Base-by-base conservation (phyloP, 768 basidiomycete species). In the Podaxis mareebaensis region DNA sequence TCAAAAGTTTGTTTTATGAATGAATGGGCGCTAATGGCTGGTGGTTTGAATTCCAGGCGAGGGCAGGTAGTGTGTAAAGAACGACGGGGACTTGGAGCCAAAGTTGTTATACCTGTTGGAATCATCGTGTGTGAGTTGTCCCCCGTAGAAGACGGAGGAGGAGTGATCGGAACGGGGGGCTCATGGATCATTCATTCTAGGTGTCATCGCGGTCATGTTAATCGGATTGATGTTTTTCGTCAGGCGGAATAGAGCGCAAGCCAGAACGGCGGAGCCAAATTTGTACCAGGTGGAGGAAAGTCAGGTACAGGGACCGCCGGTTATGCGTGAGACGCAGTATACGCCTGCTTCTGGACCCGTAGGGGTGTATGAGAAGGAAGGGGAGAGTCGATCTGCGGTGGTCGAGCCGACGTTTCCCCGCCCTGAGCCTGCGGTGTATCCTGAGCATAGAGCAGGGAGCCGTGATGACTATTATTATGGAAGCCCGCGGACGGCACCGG, bases 221-320 rank as follows among this genome's bases (percentile, higher is more conserved):
- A n/a, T 39, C 61, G 8, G 60, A 53, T 40, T 69, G 42, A 53
- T 68, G 13, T 46, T 68, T n/a, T 69, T 66, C 63, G 61, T 68
- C 13, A 48, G 66, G 24, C 58, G 61, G n/a, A 69, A 67, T 52
- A 66, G 71, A 52, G 66, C 67, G 33, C 65, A 56, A 36, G 65
- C 70, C 13, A 64, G 65, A 15, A 58, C 56, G 8, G 56, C 63
- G 26, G 68, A 70, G 40, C 61, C 60, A 44, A 71, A 72, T 20
- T 13, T 36, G 61, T 70, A 70, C 48, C 69, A 72, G 40, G 67
- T 76, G 1, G 75, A 76, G 57, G 74, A 71, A n/a, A 71, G 67
- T 46, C 74, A 76, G 61, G 68, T 75, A 15, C 63, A 70, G 20
- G 75, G 75, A 4, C 75, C 74, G 8, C 70, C 70, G 0, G 69